Base-by-base conservation (phyloP, 768 basidiomycete genomes). In the Pulveroboletus frians region DNA sequence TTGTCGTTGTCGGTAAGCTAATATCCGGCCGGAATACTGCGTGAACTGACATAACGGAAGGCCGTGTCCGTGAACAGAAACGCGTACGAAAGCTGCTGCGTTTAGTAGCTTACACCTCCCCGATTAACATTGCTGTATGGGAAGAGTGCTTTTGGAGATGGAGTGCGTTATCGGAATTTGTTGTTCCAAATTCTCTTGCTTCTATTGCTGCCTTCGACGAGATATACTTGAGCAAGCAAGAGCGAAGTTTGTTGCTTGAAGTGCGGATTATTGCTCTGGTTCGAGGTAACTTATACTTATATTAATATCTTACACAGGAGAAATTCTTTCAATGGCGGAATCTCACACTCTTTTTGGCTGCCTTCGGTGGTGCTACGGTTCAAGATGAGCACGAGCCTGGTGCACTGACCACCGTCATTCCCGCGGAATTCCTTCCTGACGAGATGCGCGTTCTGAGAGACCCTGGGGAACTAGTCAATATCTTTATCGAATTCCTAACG, bases 261-360 rank as follows among this genome's bases (percentile, higher is more conserved):
- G 75, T 76, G 51, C 29, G 55, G 21, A 37, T 23, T 14, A 7
- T 47, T 43, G 13, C 29, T 29, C 52, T 29, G 17, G 36, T 41
- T 41, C 3, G 4, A 27, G 17, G 14, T 40, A 18, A 38, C 11
- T 38, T 26, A 15, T 38, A 38, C 11, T 38, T 26, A 15, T 38
- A 43, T 51, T 56, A 23, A 61, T 46, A 23, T 42, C 34, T 30
- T 31, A 17, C 29, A 14, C 46, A 91, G 88, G 88, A 90, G 17
- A 76, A 81, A 55, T 78, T 83, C 36, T 78, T 75, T 32, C 86
- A 91, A 56, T 96, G 92, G 92, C 84, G 88, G 58, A 91, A 93
- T 61, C 70, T 91, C 11, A 84, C 87, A 0, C 69, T 91, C 20
- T 89, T 86, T 67, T 71, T 94, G 34, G 81, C 88, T 4, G 79